Base-by-base conservation (phyloP, 345 rosid species). In the Mallotus nudiflorus region DNA sequence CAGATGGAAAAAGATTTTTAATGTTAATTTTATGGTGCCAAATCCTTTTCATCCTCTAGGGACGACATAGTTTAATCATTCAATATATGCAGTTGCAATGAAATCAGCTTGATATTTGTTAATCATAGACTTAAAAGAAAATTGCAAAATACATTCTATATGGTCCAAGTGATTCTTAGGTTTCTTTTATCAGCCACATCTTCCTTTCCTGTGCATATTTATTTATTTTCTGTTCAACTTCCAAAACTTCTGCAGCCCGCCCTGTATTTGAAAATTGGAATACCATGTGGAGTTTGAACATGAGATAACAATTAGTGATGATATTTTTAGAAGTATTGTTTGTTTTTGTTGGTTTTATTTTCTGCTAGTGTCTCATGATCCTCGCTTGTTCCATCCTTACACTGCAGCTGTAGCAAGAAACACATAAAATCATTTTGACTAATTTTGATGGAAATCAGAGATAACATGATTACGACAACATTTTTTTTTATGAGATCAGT, bases 401-500 rank as follows among this genome's bases (percentile, higher is more conserved):
- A 51, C 19, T 20, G 16, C 12, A 24, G 61, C 52, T 14, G 39
- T 18, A 60, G 35, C 24, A 49, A 6, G 37, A 27, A 31, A 61
- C 65, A 53, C 46, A 25, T 18, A 3, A n/a, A 20, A 19, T 20
- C 12, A 16, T 66, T 39, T 11, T 20, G 35, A 22, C 31, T 12
- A 39, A 20, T 67, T 69, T 9, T 28, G n/a, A 33, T 56, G 45
- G 29, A 59, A 67, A 58, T 63, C 20, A 19, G 45, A 9, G 22
- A 59, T 9, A 59, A 59, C 6, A 35, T 8, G 4, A 39, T 3
- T 24, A 12, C 19, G 19, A 39, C 28, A 31, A 10, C 56, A 53
- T 62, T 70, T 40, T 24, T 46, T 24, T 24, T 16, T 37, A 46
- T 29, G 19, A 66, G 66, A 31, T 54, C 57, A 48, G 62, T 52